Conservation (phyloP, 768 basidiomycete genomes). For the Suillus subaureus region DNA sequence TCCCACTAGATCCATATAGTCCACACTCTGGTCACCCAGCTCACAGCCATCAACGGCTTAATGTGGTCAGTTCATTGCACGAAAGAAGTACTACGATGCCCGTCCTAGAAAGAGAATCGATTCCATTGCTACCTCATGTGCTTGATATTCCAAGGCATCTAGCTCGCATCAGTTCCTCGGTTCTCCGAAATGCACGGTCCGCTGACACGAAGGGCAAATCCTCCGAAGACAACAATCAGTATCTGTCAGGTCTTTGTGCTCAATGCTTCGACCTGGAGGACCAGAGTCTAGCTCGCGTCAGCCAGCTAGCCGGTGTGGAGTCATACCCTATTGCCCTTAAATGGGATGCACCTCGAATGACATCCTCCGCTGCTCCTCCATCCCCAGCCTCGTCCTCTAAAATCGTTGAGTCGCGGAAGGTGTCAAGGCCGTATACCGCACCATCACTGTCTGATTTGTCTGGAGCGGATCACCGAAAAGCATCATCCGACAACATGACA, state of each 20-base stretch:
- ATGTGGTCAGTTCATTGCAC: constrained; percentile 56
- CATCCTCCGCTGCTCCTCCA: constrained; percentile 16
- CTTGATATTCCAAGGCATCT: constrained; percentile 81
- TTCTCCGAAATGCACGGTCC: constrained; percentile 63
- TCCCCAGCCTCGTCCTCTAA: constrained; percentile 25
- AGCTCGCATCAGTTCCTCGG: constrained; percentile 71
- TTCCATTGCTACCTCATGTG: constrained; percentile 72
- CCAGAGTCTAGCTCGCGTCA: constrained; percentile 66
- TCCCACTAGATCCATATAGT: constrained; percentile 25
- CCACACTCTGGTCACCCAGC: constrained; percentile 28
- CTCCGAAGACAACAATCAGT: constrained; percentile 39
- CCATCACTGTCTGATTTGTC: constrained; percentile 39
- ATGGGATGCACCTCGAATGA: constrained; percentile 20
- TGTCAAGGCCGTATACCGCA: constrained; percentile 51
- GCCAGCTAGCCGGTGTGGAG: constrained; percentile 46
- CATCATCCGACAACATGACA: constrained; percentile 8
- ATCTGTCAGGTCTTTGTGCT: constrained; percentile 57
- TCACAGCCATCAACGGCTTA: constrained; percentile 53
- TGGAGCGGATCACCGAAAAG: background rate
- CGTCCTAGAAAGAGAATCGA: constrained; percentile 64
- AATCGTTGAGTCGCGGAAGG: constrained; percentile 22
- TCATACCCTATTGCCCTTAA: constrained; percentile 15
- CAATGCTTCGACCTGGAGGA: constrained; percentile 74
- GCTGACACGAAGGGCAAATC: constrained; percentile 39
- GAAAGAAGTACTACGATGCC: constrained; percentile 60